Conservation (phyloP, 306 rosid species). For the Pyrus pyrifolia region DNA sequence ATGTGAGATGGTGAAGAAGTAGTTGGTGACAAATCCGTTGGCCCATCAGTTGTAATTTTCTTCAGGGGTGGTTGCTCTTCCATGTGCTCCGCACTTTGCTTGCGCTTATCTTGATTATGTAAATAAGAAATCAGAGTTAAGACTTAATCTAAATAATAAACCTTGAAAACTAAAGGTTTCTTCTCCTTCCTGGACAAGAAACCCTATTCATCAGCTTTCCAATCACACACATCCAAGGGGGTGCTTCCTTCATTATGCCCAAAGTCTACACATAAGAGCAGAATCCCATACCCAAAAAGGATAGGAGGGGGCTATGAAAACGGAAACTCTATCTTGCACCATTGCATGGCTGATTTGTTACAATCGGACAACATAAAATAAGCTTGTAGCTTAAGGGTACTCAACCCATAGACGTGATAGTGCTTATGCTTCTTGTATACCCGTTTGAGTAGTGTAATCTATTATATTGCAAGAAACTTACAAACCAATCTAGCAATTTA, state of each 20-base stretch:
- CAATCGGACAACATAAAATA: neutral
- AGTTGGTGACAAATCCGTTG: neutral
- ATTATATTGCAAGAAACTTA: neutral
- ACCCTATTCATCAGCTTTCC: neutral
- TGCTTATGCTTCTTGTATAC: neutral
- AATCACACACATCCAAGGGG: neutral
- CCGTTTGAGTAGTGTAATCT: neutral
- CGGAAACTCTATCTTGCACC: neutral
- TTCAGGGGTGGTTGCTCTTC: slow-evolving; percentile 26
- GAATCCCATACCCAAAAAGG: neutral
- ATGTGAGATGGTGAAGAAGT: slow-evolving; percentile 22
- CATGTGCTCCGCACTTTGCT: slow-evolving; percentile 16
- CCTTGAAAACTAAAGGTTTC: neutral
- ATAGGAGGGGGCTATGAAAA: neutral
- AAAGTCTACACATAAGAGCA: neutral
- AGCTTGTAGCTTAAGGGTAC: neutral
- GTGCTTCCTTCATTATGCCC: neutral
- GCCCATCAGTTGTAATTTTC: slow-evolving; percentile 33
- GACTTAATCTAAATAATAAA: neutral
- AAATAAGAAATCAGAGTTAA: neutral
- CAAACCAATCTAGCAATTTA: neutral
- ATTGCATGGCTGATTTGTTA: neutral
- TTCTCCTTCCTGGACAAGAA: neutral
- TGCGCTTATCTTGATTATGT: slow-evolving; percentile 26
- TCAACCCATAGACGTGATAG: neutral